phyloP scores from a whole-genome alignment of 2,329 filamentous ascomycete species.

The Fusarium sp. region DNA sequence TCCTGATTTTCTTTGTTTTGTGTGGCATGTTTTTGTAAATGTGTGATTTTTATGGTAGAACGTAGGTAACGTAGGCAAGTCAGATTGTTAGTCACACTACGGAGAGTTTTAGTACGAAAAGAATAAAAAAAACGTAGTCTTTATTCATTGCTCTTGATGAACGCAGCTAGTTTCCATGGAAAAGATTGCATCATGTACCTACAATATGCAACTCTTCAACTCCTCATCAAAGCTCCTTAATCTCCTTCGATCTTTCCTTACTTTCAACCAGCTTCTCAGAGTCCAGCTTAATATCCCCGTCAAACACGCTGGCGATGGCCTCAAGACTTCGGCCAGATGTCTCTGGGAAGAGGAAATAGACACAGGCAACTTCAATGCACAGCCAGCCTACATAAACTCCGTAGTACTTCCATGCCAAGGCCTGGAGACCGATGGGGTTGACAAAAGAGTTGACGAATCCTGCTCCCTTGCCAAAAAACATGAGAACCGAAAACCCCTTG shows the following conservation, averaged over 20 bases:
- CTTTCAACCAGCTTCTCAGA: neutral
- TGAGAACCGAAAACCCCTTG: slow-evolving; percentile 31
- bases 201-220: neutral
- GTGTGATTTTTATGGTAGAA: neutral
- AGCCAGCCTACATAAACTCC: slow-evolving; percentile 17
- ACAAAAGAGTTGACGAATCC: slow-evolving; percentile 19
- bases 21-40: neutral
- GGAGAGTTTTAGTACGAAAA: neutral
- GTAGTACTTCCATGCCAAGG: slow-evolving; percentile 20
- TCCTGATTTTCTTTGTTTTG: neutral
- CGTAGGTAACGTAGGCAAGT: neutral
- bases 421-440: slow-evolving; percentile 16
- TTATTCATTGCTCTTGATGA: neutral
- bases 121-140: neutral
- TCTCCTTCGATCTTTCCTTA: neutral
- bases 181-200: neutral
- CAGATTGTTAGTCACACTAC: neutral
- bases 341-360: slow-evolving; percentile 16
- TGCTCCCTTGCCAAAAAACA: slow-evolving; percentile 28
- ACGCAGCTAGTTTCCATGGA: too few species aligned
- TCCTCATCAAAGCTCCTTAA: neutral
- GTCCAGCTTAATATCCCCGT: neutral
- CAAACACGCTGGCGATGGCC: neutral
- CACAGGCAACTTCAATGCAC: slow-evolving; percentile 2
- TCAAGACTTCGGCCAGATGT: slow-evolving; percentile 10